Conservation (phyloP, 2,329 filamentous ascomycete genomes). For the Cercospora zeae-maydis region DNA sequence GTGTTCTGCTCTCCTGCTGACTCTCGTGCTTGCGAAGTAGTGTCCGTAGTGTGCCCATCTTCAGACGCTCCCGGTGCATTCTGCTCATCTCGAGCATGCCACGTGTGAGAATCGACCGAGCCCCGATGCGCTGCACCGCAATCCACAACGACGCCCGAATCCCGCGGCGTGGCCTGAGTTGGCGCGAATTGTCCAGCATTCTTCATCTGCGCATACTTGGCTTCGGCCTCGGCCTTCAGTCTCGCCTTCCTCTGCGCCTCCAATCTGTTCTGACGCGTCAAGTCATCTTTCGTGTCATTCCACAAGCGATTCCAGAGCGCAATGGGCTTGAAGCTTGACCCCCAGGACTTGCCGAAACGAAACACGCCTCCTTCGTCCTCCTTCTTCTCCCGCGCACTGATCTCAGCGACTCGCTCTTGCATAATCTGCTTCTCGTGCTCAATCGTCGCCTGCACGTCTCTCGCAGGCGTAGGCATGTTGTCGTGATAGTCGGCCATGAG, state of each 20-base stretch:
- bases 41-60: neutral
- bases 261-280: constrained; percentile 38
- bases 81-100: constrained; percentile 16
- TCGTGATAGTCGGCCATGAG: constrained; percentile 41
- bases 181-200: constrained; percentile 46
- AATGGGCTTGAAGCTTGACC: constrained; percentile 53
- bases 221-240: constrained; percentile 47
- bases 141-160: constrained; percentile 32
- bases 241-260: constrained; percentile 41
- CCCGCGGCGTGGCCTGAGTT: constrained; percentile 23
- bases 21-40: neutral
- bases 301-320: constrained; percentile 48
- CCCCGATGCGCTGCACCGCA: constrained; percentile 17
- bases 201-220: constrained; percentile 54
- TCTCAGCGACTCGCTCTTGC: constrained; percentile 23
- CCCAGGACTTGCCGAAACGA: constrained; percentile 54
- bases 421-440: constrained; percentile 24
- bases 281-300: constrained; percentile 45
- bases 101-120: constrained; percentile 19
- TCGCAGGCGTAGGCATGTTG: constrained; percentile 16
- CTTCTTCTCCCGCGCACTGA: constrained; percentile 33
- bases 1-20: neutral
- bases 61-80: neutral
- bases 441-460: constrained; percentile 21
- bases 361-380: constrained; percentile 47